Conservation (phyloP, 345 rosid genomes). For the Pelargonium nanum region DNA sequence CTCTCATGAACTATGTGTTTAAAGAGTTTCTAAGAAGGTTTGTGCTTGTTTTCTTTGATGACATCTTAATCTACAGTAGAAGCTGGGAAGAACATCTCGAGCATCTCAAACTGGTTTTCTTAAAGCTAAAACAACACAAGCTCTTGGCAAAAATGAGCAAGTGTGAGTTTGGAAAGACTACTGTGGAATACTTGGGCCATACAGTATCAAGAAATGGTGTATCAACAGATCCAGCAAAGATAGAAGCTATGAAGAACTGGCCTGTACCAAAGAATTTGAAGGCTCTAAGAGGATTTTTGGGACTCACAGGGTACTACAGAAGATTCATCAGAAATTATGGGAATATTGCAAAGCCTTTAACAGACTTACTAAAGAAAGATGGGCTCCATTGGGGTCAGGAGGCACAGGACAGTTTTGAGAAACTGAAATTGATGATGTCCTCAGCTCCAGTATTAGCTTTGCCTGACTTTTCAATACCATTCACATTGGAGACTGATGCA, state of each 20-base stretch:
- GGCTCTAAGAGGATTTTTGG: not conserved
- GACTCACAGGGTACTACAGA: not conserved
- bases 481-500: not conserved
- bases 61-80: not conserved
- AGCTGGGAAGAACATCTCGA: not conserved
- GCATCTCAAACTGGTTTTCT: not conserved
- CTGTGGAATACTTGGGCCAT: conserved; percentile 2
- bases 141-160: not conserved
- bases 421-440: not conserved
- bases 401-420: not conserved
- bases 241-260: not conserved
- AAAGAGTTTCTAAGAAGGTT: not conserved
- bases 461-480: not conserved
- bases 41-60: conserved; percentile 7
- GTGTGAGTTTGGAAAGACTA: not conserved
- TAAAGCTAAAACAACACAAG: not conserved
- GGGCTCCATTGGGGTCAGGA: not conserved
- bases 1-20: not conserved
- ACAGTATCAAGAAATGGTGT: not conserved
- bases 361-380: not conserved
- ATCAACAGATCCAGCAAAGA: not conserved
- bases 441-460: not conserved
- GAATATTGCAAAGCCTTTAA: not conserved
- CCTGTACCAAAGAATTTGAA: not conserved
- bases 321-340: conserved; percentile 2